These are phyloP conservation scores for Auricularia auricula-judae DNA, from an alignment of 768 basidiomycete species.

Conservation along the genomic window DNA sequence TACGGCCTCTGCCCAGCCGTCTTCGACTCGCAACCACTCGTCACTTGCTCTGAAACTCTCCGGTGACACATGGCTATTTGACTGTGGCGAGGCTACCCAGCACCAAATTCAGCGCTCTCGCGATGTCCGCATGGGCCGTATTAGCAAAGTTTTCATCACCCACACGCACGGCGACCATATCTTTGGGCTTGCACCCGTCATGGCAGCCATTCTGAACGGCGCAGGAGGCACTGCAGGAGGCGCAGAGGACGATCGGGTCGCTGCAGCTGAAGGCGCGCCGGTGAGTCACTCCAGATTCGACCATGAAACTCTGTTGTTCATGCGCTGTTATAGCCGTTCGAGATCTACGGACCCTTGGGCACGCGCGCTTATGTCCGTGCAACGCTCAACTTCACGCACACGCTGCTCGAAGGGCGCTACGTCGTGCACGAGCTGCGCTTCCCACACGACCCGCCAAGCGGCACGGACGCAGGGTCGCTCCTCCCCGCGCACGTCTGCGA, in stretches of 20 bases:
- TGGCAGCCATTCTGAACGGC: slow-evolving; percentile 63
- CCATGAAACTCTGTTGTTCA: not conserved
- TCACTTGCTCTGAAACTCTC: slow-evolving; percentile 55
- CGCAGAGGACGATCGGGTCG: slow-evolving; percentile 41
- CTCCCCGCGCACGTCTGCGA: slow-evolving; percentile 44
- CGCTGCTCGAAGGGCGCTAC: slow-evolving; percentile 53
- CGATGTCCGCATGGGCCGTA: slow-evolving; percentile 71
- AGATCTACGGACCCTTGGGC: slow-evolving; percentile 81
- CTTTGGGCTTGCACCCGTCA: slow-evolving; percentile 59
- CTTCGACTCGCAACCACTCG: slow-evolving; percentile 69
- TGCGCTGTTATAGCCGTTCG: slow-evolving; percentile 24
- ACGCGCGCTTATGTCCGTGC: slow-evolving; percentile 71
- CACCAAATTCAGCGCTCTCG: slow-evolving; percentile 50
- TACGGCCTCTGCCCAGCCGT: slow-evolving; percentile 73
- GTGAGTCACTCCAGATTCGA: too few relatives aligned
- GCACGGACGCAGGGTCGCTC: slow-evolving; percentile 33
- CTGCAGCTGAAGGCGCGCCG: too few relatives aligned
- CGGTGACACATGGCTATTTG: slow-evolving; percentile 72
- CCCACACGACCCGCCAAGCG: slow-evolving; percentile 38
- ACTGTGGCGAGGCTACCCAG: slow-evolving; percentile 79
- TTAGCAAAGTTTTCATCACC: slow-evolving; percentile 78
- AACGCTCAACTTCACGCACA: slow-evolving; percentile 57
- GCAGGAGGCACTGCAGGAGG: slow-evolving; percentile 49
- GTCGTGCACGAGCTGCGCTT: slow-evolving; percentile 76
- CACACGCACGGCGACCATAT: slow-evolving; percentile 87